Conservation (phyloP, 257 asterid species). For the Solanum clarkiae region DNA sequence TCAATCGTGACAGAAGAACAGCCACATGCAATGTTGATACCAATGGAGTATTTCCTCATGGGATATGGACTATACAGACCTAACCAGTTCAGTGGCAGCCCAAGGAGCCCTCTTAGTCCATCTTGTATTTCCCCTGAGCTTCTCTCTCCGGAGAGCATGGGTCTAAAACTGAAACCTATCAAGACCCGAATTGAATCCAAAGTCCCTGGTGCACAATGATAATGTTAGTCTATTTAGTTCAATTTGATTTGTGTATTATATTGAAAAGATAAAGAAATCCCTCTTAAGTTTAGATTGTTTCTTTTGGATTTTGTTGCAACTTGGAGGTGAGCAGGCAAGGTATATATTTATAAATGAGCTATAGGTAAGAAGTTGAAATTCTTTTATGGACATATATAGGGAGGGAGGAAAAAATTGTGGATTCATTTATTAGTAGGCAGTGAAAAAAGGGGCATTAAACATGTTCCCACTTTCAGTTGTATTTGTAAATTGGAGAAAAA, state of each 20-base stretch:
- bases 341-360: conserved; percentile 25
- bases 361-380: conserved; percentile 19
- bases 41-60: conserved; percentile 71
- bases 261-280: not conserved
- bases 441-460: not conserved
- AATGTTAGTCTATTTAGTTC: conserved; percentile 6
- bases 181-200: conserved; percentile 38
- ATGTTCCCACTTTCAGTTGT: not conserved
- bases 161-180: conserved; percentile 81
- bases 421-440: conserved; percentile 28
- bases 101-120: conserved; percentile 76
- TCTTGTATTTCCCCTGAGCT: conserved; percentile 76
- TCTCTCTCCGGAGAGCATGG: conserved; percentile 89
- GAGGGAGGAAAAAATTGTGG: conserved; percentile 9
- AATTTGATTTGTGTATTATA: conserved; percentile 3
- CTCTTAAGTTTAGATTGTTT: not conserved
- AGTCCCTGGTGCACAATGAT: conserved; percentile 5
- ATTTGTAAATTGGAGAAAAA: not conserved
- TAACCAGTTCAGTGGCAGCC: conserved; percentile 51
- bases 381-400: conserved; percentile 34
- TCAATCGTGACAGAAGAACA: conserved; percentile 95
- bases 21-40: conserved; percentile 84
- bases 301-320: not conserved
- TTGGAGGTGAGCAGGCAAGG: conserved; percentile 12
- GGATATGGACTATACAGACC: conserved; percentile 65